Evolutionary conservation across 768 basidiomycete genomes (phyloP), one percentile per base, ranked within the genome.

Genomic region (Artomyces pyxidatus): DNA sequence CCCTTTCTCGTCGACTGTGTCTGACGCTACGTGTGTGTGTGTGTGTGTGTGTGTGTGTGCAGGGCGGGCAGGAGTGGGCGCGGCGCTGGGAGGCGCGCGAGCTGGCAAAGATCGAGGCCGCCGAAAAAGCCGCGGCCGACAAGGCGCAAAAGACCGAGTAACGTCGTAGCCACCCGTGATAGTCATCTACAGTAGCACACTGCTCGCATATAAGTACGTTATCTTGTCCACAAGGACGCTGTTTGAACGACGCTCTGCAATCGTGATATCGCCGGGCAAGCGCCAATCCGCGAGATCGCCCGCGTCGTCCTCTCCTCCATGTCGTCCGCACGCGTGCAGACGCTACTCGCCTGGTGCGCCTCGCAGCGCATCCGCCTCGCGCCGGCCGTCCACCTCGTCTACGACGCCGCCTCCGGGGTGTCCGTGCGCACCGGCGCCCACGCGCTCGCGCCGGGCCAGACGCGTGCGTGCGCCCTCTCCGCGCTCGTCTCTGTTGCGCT

Each of bases 1-100:
- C 28, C 3, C 21, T 43, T 47, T 42, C 37, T 11, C 37, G 19
- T 29, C 41, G 19, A 25, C 21, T 37, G 10, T 22, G 21, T 52
- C 46, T 49, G 17, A 43, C 37, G 14, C 42, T n/a, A 40, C 28
- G 41, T 28, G 16, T 39, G 47, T 47, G 32, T 37, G 41, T 19
- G 39, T 28, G 40, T 29, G 16, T 37, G 47, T 47, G 32, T 37
- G n/a, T 35, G 11, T 43, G 30, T n/a, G 57, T 47, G 59, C 68
- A 93, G 83, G 83, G 79, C 48, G 91, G 90, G 19, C 89, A 93
- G 61, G 90, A 89, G 69, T 93, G 52, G 54, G 56, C 56, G 32
- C 56, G 56, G 44, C 45, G 56, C 42, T 43, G 51, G 38, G 56
- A 57, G 38, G 47, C 43, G 43, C 50, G 30, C 12, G 56, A 57